Evolutionary conservation across 257 asterid species (phyloP).

Genomic region (Solanum rostratum): DNA sequence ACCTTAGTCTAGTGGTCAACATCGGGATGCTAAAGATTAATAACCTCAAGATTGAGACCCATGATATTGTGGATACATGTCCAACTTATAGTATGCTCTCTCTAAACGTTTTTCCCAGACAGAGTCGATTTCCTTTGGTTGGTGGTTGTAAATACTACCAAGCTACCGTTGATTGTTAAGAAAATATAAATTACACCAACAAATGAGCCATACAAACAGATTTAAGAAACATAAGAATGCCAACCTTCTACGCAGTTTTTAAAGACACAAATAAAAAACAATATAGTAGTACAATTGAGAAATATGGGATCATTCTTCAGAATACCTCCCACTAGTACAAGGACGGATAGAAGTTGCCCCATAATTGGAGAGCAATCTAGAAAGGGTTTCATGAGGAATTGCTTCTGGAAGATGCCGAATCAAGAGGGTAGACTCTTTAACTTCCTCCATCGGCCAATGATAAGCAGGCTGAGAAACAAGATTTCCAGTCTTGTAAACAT

Average conservation of each 20-base stretch:
- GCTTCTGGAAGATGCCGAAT: constrained; percentile 92
- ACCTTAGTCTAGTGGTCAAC: neutral
- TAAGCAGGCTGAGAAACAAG: neutral
- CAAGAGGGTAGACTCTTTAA: constrained; percentile 28
- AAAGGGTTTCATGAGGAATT: constrained; percentile 53
- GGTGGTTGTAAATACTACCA: neutral
- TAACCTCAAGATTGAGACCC: neutral
- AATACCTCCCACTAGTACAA: constrained; percentile 51
- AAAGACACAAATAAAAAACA: neutral
- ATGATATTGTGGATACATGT: neutral
- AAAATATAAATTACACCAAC: neutral
- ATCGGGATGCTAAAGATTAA: neutral
- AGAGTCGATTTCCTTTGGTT: neutral
- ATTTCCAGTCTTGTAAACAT: neutral
- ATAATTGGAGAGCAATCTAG: constrained; percentile 67
- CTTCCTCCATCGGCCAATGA: neutral
- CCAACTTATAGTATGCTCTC: neutral
- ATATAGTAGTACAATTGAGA: neutral
- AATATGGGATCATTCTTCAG: neutral
- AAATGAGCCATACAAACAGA: neutral
- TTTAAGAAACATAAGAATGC: neutral
- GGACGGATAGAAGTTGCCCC: constrained; percentile 79
- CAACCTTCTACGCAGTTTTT: neutral
- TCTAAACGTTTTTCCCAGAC: neutral
- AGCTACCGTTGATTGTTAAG: neutral